Base-by-base conservation (phyloP, 306 rosid genomes). In the Psophocarpus tetragonolobus region DNA sequence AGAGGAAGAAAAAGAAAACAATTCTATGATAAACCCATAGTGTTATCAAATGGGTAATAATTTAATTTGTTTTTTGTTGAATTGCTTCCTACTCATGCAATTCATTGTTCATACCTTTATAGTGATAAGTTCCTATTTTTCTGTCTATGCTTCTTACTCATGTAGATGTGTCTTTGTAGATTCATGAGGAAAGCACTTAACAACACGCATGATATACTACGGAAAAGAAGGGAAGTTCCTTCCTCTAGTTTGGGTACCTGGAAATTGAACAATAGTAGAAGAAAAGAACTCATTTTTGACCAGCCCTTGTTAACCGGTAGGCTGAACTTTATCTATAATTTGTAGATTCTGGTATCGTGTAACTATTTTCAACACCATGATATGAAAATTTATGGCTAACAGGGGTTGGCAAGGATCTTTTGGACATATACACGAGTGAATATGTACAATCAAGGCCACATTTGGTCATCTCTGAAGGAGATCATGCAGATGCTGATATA, bases 1-100 rank as follows among this genome's bases (percentile, higher is more conserved):
- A 86, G 90, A 83, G 80, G 78, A 62, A 88, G 91, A 84, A 95
- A 87, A 87, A 88, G 94, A 81, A 92, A 87, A 79, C 97, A 84
- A 67, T 81, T 73, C 30, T 89, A 80, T 27, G 99, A 95, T 80
- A 78, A 87, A 50, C 71, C 92, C 24, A 88, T 91, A 24, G 97
- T 92, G 64, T 75, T 95, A 82, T 71, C 87, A 27, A 95, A 95
- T 51, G 85, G 74, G 99, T 95, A 64, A 88, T 71, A 84, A 38
- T n/a, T 68, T 27, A 32, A 17, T 51, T 30, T 75, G 15, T 27
- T 81, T 82, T 82, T 66, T 39, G 38, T 63, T 57, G 56, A 32
- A n/a, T 48, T 60, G 36, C 26, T n/a, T 78, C 39, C 50, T 76
- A 71, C 84, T 42, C 63, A 8, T 88, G 32, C 23, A 38, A 68